Conservation (phyloP, 768 basidiomycete species). For the Tubosaeta sp. region DNA sequence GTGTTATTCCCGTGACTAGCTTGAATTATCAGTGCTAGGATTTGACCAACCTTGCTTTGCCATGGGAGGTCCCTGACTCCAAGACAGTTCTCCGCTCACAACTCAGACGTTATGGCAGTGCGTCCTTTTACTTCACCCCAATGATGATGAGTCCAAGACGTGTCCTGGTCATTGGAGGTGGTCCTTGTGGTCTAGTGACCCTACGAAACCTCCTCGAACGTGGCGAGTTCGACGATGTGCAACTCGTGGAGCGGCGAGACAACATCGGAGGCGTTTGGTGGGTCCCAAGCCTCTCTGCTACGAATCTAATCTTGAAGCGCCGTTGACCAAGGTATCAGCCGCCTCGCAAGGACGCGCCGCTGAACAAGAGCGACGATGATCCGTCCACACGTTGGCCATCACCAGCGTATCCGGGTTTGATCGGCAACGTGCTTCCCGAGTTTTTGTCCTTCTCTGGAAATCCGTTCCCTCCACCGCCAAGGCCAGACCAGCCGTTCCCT, state of each 20-base stretch:
- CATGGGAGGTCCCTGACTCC: too few relatives aligned
- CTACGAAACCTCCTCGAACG: conserved; percentile 45
- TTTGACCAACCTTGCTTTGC: too few relatives aligned
- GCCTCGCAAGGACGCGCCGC: background rate
- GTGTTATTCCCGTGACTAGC: background rate
- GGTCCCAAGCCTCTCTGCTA: background rate
- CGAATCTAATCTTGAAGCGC: background rate
- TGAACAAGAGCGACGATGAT: background rate
- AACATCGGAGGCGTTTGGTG: conserved; percentile 53
- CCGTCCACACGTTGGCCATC: conserved; percentile 35
- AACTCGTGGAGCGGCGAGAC: conserved; percentile 41
- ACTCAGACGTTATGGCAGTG: conserved; percentile 1
- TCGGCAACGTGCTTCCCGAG: conserved; percentile 50
- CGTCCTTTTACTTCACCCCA: background rate
- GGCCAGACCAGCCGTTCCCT: conserved; percentile 27
- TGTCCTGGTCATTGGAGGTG: conserved; percentile 45
- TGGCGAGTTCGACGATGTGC: conserved; percentile 40
- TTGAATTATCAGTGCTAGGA: too few relatives aligned
- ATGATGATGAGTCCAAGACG: conserved; percentile 7
- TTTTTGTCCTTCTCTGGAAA: conserved; percentile 29
- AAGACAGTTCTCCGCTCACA: too few relatives aligned
- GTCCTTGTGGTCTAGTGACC: conserved; percentile 44
- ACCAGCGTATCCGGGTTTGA: conserved; percentile 44
- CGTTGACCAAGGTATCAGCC: conserved; percentile 12
- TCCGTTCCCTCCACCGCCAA: conserved; percentile 26